Conservation (phyloP, 352 stramenopile genomes). For the Phytophthora ohioensis region DNA sequence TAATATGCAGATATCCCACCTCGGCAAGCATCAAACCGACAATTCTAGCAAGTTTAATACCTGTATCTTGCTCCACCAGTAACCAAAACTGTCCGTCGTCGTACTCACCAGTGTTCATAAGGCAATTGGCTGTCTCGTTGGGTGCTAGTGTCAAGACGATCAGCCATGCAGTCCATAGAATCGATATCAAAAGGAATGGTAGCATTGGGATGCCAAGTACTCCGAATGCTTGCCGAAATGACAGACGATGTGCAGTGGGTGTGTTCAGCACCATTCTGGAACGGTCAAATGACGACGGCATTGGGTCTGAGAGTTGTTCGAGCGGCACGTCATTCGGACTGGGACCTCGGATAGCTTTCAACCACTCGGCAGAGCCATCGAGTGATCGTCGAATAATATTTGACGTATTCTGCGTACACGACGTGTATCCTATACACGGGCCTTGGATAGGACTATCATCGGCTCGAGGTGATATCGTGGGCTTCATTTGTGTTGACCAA, state of each 20-base stretch:
- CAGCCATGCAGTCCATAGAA: conserved; percentile 48
- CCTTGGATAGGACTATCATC: not conserved
- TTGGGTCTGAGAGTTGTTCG: conserved; percentile 19
- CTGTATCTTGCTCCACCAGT: conserved; percentile 28
- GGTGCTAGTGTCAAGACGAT: conserved; percentile 50
- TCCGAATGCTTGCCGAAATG: conserved; percentile 45
- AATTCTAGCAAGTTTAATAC: conserved; percentile 25
- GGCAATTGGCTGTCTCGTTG: conserved; percentile 47
- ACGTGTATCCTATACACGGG: conserved; percentile 3
- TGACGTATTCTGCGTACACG: not conserved
- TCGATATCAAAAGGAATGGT: conserved; percentile 26
- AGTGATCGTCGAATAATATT: conserved; percentile 10
- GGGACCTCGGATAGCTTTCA: conserved; percentile 13
- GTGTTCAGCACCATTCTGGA: conserved; percentile 8
- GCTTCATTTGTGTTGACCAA: conserved; percentile 11
- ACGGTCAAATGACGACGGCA: conserved; percentile 10
- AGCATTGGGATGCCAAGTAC: conserved; percentile 38
- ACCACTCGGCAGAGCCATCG: conserved; percentile 15
- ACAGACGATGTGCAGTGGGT: conserved; percentile 15
- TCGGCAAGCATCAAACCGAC: conserved; percentile 35
- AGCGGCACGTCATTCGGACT: conserved; percentile 13
- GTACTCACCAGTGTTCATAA: conserved; percentile 62
- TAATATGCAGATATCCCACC: conserved; percentile 33
- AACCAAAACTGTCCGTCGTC: conserved; percentile 63
- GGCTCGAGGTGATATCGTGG: not conserved